A percentile compares a stretch with the other conserved stretches of the same genome.
Evolutionary conservation across 192 early-diverging fungal genomes (phyloP).

Genomic region (Dissophora ornata): DNA sequence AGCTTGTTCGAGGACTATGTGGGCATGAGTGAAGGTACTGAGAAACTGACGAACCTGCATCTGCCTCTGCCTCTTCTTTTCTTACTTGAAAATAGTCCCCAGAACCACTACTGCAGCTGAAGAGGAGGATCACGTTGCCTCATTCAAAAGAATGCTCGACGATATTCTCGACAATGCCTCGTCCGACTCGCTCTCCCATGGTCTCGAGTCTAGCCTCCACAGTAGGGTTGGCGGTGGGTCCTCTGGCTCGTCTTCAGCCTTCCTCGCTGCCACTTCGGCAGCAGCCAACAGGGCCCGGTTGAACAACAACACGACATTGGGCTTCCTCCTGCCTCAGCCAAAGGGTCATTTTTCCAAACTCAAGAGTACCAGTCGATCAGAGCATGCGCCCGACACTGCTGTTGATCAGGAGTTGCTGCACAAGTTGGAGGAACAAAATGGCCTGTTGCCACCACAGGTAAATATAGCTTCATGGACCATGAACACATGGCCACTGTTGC

Average conservation of each 20-base stretch:
- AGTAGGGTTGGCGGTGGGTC: slow-evolving; percentile 30
- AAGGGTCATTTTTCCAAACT: slow-evolving; percentile 53
- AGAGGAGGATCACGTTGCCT: slow-evolving; percentile 53
- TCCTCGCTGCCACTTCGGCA: slow-evolving; percentile 28
- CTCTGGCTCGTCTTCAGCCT: slow-evolving; percentile 9
- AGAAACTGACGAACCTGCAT: neutral
- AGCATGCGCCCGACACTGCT: slow-evolving; percentile 11
- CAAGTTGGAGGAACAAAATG: slow-evolving; percentile 68
- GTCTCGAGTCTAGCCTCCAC: slow-evolving; percentile 37
- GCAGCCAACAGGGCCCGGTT: slow-evolving; percentile 39
- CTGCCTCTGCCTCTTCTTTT: neutral
- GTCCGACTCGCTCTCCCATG: slow-evolving; percentile 43
- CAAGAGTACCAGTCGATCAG: slow-evolving; percentile 23
- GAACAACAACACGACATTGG: slow-evolving; percentile 44
- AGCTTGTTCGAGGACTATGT: no score
- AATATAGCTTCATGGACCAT: neutral
- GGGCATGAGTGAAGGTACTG: no score
- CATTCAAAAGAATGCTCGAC: slow-evolving; percentile 54
- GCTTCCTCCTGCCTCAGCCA: slow-evolving; percentile 42
- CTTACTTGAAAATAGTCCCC: neutral
- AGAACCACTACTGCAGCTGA: slow-evolving; percentile 14
- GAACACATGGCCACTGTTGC: neutral
- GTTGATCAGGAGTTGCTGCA: slow-evolving; percentile 57
- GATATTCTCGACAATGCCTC: slow-evolving; percentile 51
- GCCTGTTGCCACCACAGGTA: slow-evolving; percentile 67